phyloP scores from a whole-genome alignment of 495 filamentous ascomycete genomes.

The Daldinia loculata region DNA sequence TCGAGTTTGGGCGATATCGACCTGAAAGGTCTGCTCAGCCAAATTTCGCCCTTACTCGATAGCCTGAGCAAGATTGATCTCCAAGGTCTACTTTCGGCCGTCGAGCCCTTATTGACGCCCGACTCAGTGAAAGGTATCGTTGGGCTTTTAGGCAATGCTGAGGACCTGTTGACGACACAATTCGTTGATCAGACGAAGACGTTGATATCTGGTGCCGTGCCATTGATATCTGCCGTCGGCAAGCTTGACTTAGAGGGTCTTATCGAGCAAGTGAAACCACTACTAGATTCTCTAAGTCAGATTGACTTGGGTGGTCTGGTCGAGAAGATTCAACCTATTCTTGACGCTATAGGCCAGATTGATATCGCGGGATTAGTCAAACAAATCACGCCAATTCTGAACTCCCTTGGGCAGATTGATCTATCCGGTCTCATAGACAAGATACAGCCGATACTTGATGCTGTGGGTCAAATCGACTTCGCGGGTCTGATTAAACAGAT shows the following conservation, averaged over 20 bases:
- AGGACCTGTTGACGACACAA: slow-evolving; percentile 51
- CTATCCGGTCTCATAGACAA: slow-evolving; percentile 43
- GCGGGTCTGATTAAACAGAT: slow-evolving; percentile 37
- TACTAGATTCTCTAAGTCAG: slow-evolving; percentile 50
- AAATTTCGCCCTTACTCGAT: slow-evolving; percentile 45
- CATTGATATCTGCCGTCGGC: slow-evolving; percentile 46
- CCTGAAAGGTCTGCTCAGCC: slow-evolving; percentile 43
- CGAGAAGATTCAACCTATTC: slow-evolving; percentile 50
- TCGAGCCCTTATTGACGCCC: slow-evolving; percentile 48
- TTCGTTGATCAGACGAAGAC: slow-evolving; percentile 57
- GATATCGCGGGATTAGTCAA: slow-evolving; percentile 44
- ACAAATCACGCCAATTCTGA: slow-evolving; percentile 44
- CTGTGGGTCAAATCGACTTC: slow-evolving; percentile 56
- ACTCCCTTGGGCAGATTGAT: slow-evolving; percentile 48
- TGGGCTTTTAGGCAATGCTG: slow-evolving; percentile 52
- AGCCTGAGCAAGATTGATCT: slow-evolving; percentile 45
- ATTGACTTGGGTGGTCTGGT: slow-evolving; percentile 57
- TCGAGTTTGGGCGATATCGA: slow-evolving; percentile 48
- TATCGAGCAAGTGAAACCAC: slow-evolving; percentile 48
- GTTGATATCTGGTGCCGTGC: slow-evolving; percentile 47
- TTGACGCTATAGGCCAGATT: slow-evolving; percentile 58
- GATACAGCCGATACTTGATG: slow-evolving; percentile 47
- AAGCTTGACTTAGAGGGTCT: slow-evolving; percentile 51
- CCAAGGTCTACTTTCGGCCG: slow-evolving; percentile 37
- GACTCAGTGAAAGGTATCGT: slow-evolving; percentile 53